Conservation (phyloP, 192 early-diverging fungal species). For the Gryganskiella cystojenkinii region DNA sequence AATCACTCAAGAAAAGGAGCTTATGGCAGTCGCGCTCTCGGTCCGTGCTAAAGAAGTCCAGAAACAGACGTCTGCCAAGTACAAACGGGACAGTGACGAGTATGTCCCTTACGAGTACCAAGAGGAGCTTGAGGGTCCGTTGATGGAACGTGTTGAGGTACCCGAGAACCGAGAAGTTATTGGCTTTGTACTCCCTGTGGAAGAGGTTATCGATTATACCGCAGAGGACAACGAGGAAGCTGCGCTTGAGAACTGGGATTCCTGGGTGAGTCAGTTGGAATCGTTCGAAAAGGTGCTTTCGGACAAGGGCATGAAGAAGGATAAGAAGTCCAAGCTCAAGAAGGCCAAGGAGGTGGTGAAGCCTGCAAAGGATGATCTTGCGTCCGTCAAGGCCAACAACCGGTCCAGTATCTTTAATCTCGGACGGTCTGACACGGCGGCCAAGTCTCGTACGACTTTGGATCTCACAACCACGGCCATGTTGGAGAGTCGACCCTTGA, state of each 20-base stretch:
- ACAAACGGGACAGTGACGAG: conserved; percentile 33
- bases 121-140: conserved; percentile 40
- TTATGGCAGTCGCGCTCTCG: conserved; percentile 12
- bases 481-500: conserved; percentile 29
- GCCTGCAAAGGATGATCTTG: conserved; percentile 2
- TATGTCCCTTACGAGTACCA: conserved; percentile 49
- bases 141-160: conserved; percentile 49
- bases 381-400: conserved; percentile 30
- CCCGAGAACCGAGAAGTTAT: conserved; percentile 34
- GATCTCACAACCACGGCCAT: not conserved
- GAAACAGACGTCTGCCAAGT: conserved; percentile 19
- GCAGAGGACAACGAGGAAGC: conserved; percentile 28
- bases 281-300: conserved; percentile 43
- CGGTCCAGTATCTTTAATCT: conserved; percentile 38
- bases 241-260: conserved; percentile 48
- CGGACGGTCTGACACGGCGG: conserved; percentile 42
- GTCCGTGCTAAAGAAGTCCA: conserved; percentile 19
- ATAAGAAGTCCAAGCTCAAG: conserved; percentile 33
- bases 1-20: conserved; percentile 1
- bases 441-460: too few species aligned
- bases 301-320: conserved; percentile 42
- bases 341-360: conserved; percentile 37
- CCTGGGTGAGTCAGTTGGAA: conserved; percentile 49
- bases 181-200: conserved; percentile 42
- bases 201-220: conserved; percentile 34